Evolutionary conservation across 176 grass and related monocot species (phyloP).

Genomic region (Tuctoria greenei): DNA sequence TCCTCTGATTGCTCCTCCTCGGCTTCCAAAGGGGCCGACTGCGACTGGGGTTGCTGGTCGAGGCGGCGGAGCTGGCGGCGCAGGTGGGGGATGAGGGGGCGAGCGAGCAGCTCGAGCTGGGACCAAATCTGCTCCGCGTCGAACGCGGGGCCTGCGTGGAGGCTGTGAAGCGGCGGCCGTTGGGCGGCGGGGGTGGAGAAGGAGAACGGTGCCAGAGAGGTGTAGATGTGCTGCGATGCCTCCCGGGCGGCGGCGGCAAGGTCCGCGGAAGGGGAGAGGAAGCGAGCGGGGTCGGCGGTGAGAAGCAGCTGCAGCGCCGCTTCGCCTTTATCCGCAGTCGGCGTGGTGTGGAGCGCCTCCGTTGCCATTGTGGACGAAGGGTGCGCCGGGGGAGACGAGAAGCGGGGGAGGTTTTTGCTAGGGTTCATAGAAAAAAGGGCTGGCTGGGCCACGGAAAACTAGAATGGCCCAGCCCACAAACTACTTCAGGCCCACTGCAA

Average conservation of each 20-base stretch:
- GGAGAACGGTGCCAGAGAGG: conserved; percentile 57
- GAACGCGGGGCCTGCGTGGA: conserved; percentile 59
- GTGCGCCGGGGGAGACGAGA: not conserved
- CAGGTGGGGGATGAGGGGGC: conserved; percentile 55
- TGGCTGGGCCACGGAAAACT: too few relatives aligned
- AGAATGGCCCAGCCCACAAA: too few relatives aligned
- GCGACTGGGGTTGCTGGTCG: conserved; percentile 36
- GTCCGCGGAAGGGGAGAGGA: conserved; percentile 61
- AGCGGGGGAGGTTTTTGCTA: not conserved
- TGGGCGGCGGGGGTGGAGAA: too few relatives aligned
- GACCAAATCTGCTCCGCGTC: conserved; percentile 95
- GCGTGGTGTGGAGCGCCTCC: conserved; percentile 12
- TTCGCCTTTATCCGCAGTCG: conserved; percentile 34
- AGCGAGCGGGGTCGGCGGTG: conserved; percentile 48
- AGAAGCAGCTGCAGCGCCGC: conserved; percentile 51
- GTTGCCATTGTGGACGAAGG: conserved; percentile 1
- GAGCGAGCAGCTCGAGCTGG: conserved; percentile 78
- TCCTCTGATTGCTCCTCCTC: conserved; percentile 33
- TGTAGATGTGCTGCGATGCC: conserved; percentile 60
- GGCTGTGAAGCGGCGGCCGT: conserved; percentile 40
- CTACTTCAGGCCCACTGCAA: too few relatives aligned
- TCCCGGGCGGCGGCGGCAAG: conserved; percentile 56
- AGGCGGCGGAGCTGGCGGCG: conserved; percentile 64
- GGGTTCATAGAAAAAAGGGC: too few relatives aligned
- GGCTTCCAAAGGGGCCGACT: not conserved